Evolutionary conservation across 2,329 filamentous ascomycete species (phyloP).

Genomic region (Ophiobolus disseminans): DNA sequence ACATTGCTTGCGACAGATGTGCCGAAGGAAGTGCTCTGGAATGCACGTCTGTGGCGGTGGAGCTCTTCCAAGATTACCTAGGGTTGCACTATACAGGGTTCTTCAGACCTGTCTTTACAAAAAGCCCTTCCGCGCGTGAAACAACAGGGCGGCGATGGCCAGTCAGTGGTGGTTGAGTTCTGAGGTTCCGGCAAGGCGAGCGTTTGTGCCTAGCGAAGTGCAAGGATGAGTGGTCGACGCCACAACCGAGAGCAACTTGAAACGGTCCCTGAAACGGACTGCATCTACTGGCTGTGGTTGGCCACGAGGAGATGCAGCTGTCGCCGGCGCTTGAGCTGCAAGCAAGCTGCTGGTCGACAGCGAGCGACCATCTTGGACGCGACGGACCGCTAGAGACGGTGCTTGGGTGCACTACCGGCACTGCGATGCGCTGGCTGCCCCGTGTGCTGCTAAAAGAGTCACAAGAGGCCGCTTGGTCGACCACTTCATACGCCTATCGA

Average conservation of each 20-base stretch:
- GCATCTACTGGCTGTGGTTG: constrained; percentile 29
- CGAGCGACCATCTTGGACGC: constrained; percentile 28
- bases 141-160: constrained; percentile 38
- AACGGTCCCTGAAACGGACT: constrained; percentile 27
- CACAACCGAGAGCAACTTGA: constrained; percentile 34
- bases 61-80: constrained; percentile 31
- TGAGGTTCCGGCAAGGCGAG: constrained; percentile 32
- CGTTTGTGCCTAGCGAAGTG: constrained; percentile 30
- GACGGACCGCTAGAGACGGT: constrained; percentile 35
- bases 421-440: constrained; percentile 21
- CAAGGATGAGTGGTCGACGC: constrained; percentile 32
- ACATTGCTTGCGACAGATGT: constrained; percentile 28
- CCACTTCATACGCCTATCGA: neutral
- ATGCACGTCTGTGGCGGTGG: constrained; percentile 37
- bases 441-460: neutral
- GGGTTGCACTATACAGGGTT: constrained; percentile 33
- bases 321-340: constrained; percentile 35
- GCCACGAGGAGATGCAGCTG: constrained; percentile 20
- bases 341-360: constrained; percentile 25
- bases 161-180: constrained; percentile 33
- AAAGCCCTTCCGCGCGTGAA: constrained; percentile 37
- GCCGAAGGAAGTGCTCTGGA: constrained; percentile 29
- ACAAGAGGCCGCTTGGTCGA: neutral
- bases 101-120: constrained; percentile 27
- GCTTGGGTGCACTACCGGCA: constrained; percentile 23